phyloP scores from a whole-genome alignment of 2,329 filamentous ascomycete genomes.

The Stachybotrys elegans region DNA sequence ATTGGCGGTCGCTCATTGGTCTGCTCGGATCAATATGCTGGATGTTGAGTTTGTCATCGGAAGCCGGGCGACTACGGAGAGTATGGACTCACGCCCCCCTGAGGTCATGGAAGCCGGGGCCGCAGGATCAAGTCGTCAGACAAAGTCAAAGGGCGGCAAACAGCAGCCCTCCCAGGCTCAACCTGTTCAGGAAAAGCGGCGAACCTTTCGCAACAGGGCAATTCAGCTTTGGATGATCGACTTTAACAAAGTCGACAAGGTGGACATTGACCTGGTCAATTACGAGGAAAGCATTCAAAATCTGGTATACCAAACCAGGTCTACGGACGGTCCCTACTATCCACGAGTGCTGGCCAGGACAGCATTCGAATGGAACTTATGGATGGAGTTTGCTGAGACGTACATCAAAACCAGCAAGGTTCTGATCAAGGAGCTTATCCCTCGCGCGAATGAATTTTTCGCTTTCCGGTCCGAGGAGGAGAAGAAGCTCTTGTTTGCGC shows the following conservation, averaged over 20 bases:
- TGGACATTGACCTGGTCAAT: background rate
- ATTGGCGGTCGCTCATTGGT: constrained; percentile 3
- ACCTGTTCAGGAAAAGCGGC: too few relatives aligned
- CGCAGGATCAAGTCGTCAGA: background rate
- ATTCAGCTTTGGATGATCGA: constrained; percentile 6
- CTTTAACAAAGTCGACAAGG: constrained; percentile 3
- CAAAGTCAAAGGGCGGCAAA: background rate
- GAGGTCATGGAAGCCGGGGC: background rate
- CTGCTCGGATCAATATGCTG: constrained; percentile 1
- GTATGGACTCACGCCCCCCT: background rate
- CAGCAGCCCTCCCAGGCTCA: background rate
- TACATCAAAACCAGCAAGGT: constrained; percentile 3
- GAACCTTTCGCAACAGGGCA: constrained; percentile 1
- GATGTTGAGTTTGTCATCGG: background rate
- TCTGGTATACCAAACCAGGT: constrained; percentile 1
- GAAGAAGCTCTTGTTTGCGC: background rate
- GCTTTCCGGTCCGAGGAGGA: background rate
- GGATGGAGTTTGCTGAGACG: constrained; percentile 4
- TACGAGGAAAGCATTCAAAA: background rate
- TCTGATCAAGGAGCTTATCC: background rate
- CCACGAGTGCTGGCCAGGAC: constrained; percentile 3
- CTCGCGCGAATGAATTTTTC: background rate
- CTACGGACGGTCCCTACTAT: constrained; percentile 4
- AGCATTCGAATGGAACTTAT: constrained; percentile 3
- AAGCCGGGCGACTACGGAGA: background rate